Evolutionary conservation across 1,284 basidiomycete genomes (phyloP), one percentile per base, ranked within the genome.

Genomic region (Polyporus tsugae): DNA sequence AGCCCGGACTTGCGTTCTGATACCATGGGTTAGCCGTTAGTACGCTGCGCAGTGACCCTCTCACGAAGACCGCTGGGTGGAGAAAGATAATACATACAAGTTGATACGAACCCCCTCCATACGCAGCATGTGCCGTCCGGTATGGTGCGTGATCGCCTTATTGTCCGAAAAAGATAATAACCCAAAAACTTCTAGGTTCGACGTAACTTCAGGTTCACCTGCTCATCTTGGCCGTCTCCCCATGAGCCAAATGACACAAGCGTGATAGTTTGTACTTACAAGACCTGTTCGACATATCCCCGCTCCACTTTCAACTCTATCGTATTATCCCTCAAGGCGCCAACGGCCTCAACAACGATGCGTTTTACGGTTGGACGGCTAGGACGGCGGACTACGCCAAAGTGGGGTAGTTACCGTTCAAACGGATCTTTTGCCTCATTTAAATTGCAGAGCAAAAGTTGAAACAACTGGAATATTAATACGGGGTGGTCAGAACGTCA

Each of bases 401-500:
- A 46, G 44, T 46, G 44, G 44, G 44, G n/a, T 46, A 22, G 44
- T 46, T 44, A 46, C 19, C 44, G 44, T 46, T 46, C 44, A 46
- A 0, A 44, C 44, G 44, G 44, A 46, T 46, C n/a, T n/a, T n/a
- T n/a, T n/a, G n/a, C n/a, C n/a, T n/a, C n/a, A n/a, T n/a, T n/a
- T n/a, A n/a, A n/a, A n/a, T n/a, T n/a, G n/a, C n/a, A 22, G 6
- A 46, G 44, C 0, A 6, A 2, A 46, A 22, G 44, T 46, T 22
- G 44, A 46, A 46, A 46, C 44, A 22, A 6, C 44, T 46, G 44
- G 6, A 22, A 46, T n/a, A n/a, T n/a, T n/a, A n/a, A n/a, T 46
- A 46, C 7, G 44, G 2, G n/a, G 44, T 46, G 6, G 44, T 46
- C 44, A 46, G 22, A 22, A 46, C 19, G 44, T n/a, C 44, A 46